Percentiles rank a stretch among this genome's conserved stretches.
Evolutionary conservation across 768 basidiomycete species (phyloP).

Genomic region (Cystofilobasidium bisporidii): DNA sequence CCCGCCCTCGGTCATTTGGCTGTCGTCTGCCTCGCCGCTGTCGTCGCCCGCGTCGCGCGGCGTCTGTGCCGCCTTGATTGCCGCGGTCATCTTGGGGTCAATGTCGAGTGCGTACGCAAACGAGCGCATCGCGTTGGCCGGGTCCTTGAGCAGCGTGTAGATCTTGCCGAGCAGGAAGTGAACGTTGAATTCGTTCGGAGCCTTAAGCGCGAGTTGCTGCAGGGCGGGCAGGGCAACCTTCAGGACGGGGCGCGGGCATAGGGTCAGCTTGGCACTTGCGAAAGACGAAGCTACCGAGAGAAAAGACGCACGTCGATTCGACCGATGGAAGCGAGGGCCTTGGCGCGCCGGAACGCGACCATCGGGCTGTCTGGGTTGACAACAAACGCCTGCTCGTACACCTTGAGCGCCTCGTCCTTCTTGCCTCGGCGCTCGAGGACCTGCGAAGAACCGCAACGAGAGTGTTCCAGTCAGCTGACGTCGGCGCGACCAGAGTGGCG

Average conservation of each 20-base stretch:
- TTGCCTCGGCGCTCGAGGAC: slow-evolving; percentile 79
- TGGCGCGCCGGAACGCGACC: slow-evolving; percentile 85
- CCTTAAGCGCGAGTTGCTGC: slow-evolving; percentile 63
- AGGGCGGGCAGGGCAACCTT: slow-evolving; percentile 75
- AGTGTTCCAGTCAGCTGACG: too few species aligned
- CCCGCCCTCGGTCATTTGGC: slow-evolving; percentile 5
- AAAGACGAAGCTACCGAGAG: neutral
- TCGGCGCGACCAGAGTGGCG: too few species aligned
- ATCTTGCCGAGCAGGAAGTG: slow-evolving; percentile 90
- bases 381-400: slow-evolving; percentile 72
- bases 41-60: slow-evolving; percentile 44
- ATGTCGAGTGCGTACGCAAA: slow-evolving; percentile 88
- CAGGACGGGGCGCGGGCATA: slow-evolving; percentile 34
- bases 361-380: slow-evolving; percentile 80
- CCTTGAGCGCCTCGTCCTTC: slow-evolving; percentile 58
- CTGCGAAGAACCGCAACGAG: too few species aligned
- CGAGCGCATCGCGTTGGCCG: slow-evolving; percentile 66
- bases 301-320: slow-evolving; percentile 60
- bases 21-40: slow-evolving; percentile 48
- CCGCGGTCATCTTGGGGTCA: slow-evolving; percentile 76
- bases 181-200: slow-evolving; percentile 93
- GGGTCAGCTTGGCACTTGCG: slow-evolving; percentile 35
- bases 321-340: slow-evolving; percentile 75
- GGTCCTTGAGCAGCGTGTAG: slow-evolving; percentile 71
- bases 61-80: slow-evolving; percentile 40